Evolutionary conservation across 2,329 filamentous ascomycete genomes (phyloP).

Genomic region (Fusarium tanahbumbuense): DNA sequence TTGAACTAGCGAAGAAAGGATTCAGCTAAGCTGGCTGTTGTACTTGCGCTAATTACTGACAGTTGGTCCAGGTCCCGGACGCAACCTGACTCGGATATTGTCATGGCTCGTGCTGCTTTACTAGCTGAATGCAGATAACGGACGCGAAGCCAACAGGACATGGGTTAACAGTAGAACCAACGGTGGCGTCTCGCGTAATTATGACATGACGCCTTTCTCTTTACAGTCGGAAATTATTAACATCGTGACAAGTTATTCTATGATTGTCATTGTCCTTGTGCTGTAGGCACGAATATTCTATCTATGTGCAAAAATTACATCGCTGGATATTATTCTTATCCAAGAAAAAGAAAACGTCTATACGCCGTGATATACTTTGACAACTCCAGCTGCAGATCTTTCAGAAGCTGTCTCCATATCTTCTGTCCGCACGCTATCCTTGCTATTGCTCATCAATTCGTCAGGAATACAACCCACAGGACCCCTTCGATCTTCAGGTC

Average conservation of each 20-base stretch:
- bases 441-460: slow-evolving; percentile 28
- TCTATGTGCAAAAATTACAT: slow-evolving; percentile 16
- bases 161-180: background rate
- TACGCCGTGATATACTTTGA: slow-evolving; percentile 46
- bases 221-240: background rate
- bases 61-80: background rate
- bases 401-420: slow-evolving; percentile 43
- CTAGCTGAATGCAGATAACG: background rate
- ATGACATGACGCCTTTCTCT: background rate
- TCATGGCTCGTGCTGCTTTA: background rate
- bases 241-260: background rate
- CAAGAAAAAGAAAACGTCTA: slow-evolving; percentile 27
- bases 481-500: slow-evolving; percentile 33
- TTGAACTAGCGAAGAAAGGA: background rate
- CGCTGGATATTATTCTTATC: slow-evolving; percentile 21
- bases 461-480: slow-evolving; percentile 39
- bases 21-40: background rate
- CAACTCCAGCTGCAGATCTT: slow-evolving; percentile 43
- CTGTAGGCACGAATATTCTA: slow-evolving; percentile 20
- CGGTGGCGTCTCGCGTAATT: slow-evolving; percentile 1
- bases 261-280: slow-evolving; percentile 1
- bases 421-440: slow-evolving; percentile 40
- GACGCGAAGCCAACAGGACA: background rate
- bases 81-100: slow-evolving; percentile 1
- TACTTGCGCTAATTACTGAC: background rate